Evolutionary conservation across 345 rosid species (phyloP), one percentile per base, ranked within the genome.

Genomic region (Garcia nutans): DNA sequence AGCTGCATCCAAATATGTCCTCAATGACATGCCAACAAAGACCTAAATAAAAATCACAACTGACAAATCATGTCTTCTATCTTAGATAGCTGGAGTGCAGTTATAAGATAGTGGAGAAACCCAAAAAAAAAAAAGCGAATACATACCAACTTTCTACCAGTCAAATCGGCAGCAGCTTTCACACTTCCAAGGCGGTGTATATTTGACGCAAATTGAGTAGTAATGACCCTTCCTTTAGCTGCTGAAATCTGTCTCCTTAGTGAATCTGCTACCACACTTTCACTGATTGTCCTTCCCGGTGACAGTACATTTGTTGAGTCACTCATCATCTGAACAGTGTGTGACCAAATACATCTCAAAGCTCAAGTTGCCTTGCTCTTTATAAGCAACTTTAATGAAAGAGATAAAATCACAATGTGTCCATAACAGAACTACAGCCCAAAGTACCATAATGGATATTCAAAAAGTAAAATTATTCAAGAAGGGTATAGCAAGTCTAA

Each of bases 141-240:
- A 68, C 91, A 50, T 81, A 92, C 99, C 94, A 96, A 75, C 79
- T 96, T 93, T 81, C 98, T 89, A 68, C 97, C 93, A 45, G 94
- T 92, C 81, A 85, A 75, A 88, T 93, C 98, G 50, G 99, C 99
- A 77, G 98, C 99, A 76, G 94, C 94, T 83, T 96, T 96, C 70
- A 96, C 88, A 84, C 99, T 93, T 87, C 99, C 99, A 61, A 96
- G 91, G 66, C 99, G 92, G 75, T 93, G 97, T 79, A 96, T 93
- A 75, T 96, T 93, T 71, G 98, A 96, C 59, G 99, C 99, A 80
- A 96, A 96, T 78, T 96, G 99, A 77, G 99, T 96, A 59, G 97
- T 91, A 68, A 96, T 88, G 69, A 96, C 89, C 82, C 99, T 93
- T 84, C 99, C 99, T 84, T 92, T 88, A 54, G 94, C 89, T 77